These are phyloP conservation scores for Metschnikowia santaceciliae DNA, from an alignment of 805 yeast species.

Conservation along the genomic window DNA sequence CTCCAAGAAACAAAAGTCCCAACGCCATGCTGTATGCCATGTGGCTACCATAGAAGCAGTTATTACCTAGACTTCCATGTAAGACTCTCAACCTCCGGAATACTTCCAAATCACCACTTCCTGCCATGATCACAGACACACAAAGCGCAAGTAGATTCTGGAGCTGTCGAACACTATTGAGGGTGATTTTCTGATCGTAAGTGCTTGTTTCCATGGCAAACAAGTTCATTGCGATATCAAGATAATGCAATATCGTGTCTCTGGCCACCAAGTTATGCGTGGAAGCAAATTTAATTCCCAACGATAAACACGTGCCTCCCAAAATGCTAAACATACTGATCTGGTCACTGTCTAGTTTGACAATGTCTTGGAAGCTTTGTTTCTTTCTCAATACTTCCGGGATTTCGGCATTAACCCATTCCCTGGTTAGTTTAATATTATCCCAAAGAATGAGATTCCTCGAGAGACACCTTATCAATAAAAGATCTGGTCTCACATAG, in stretches of 20 bases:
- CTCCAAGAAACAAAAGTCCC: slow-evolving; percentile 86
- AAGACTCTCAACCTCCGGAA: slow-evolving; percentile 68
- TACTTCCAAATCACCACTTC: slow-evolving; percentile 81
- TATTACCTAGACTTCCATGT: slow-evolving; percentile 53
- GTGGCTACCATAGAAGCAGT: slow-evolving; percentile 59
- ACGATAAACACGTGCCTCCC: slow-evolving; percentile 70
- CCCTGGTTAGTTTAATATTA: slow-evolving; percentile 41
- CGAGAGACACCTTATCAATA: slow-evolving; percentile 62
- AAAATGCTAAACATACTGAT: slow-evolving; percentile 59
- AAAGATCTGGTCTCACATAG: slow-evolving; percentile 74
- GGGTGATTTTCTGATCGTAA: slow-evolving; percentile 57
- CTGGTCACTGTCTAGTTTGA: slow-evolving; percentile 52
- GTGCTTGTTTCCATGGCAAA: slow-evolving; percentile 40
- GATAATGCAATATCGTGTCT: slow-evolving; percentile 48
- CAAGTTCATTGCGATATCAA: slow-evolving; percentile 49
- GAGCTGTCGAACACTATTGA: slow-evolving; percentile 49
- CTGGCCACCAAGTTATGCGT: slow-evolving; percentile 53
- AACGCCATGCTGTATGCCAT: slow-evolving; percentile 77
- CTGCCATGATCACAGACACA: slow-evolving; percentile 76
- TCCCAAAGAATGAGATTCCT: slow-evolving; percentile 72
- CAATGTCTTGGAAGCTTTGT: slow-evolving; percentile 21
- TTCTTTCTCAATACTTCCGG: slow-evolving; percentile 43
- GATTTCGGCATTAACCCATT: slow-evolving; percentile 58
- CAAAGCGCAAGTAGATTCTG: slow-evolving; percentile 62
- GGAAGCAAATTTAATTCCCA: slow-evolving; percentile 77